These are phyloP conservation scores for Haematococcus lacustris DNA, from an alignment of 139 green algal species.

Conservation along the genomic window DNA sequence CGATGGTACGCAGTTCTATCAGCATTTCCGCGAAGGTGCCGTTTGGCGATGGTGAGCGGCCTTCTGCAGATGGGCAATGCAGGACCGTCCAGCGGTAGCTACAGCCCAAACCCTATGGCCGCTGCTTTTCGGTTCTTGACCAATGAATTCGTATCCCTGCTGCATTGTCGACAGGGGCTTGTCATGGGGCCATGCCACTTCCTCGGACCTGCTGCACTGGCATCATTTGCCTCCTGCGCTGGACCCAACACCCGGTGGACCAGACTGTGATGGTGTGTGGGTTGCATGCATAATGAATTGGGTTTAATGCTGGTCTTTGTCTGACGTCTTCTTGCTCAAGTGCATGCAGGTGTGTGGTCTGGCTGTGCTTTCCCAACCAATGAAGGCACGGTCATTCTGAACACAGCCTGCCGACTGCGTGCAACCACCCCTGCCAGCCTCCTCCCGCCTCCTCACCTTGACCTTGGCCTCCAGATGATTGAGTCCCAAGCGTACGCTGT, in stretches of 20 bases:
- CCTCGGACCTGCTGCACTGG: slow-evolving; percentile 50
- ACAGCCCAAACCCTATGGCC: too few relatives aligned
- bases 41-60: background rate
- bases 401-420: slow-evolving; percentile 26
- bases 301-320: background rate
- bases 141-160: slow-evolving; percentile 17
- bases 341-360: background rate
- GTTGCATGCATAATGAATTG: background rate
- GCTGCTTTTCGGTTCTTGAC: too few relatives aligned
- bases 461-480: slow-evolving; percentile 46
- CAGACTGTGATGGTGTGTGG: slow-evolving; percentile 12
- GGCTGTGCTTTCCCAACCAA: slow-evolving; percentile 9
- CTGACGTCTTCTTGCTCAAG: background rate
- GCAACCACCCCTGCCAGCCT: slow-evolving; percentile 26
- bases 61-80: too few relatives aligned
- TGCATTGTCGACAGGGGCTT: slow-evolving; percentile 40
- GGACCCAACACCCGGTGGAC: background rate
- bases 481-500: slow-evolving; percentile 41
- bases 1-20: too few relatives aligned
- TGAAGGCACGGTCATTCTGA: slow-evolving; percentile 6
- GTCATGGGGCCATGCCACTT: slow-evolving; percentile 67
- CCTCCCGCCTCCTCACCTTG: slow-evolving; percentile 3
- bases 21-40: background rate
- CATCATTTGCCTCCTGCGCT: slow-evolving; percentile 6
- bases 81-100: too few relatives aligned